Conservation (phyloP, 1,284 basidiomycete genomes). For the Leccinum colubrinum region DNA sequence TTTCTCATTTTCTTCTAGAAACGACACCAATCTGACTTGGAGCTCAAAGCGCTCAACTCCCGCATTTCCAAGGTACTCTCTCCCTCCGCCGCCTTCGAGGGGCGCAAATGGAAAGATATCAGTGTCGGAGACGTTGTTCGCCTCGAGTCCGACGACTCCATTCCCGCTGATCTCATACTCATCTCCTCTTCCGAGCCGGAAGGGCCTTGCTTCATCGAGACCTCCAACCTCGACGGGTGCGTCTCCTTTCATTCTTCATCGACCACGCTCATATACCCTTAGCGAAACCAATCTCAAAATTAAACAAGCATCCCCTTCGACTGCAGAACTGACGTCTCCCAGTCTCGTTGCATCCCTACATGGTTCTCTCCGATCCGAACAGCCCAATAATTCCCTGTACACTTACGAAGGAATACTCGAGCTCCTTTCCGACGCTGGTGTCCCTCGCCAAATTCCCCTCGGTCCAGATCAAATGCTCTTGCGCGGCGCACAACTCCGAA, state of each 20-base stretch:
- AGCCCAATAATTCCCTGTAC: conserved; percentile 97
- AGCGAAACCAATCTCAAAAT: conserved; percentile 99
- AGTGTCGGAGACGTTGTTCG: conserved; percentile 92
- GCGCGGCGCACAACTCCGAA: conserved; percentile 93
- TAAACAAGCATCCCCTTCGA: conserved; percentile 91
- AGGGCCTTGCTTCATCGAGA: conserved; percentile 97
- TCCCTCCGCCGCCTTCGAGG: conserved; percentile 64
- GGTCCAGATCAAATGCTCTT: conserved; percentile 95
- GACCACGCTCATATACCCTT: conserved; percentile 1
- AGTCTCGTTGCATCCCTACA: conserved; percentile 70
- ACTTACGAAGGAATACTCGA: conserved; percentile 91
- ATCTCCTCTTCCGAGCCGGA: conserved; percentile 93
- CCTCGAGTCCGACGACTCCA: conserved; percentile 90
- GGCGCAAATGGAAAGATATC: conserved; percentile 87
- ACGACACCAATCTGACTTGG: conserved; percentile 93
- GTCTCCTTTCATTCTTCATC: conserved; percentile 25
- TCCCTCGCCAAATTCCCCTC: conserved; percentile 81
- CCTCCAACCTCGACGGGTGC: conserved; percentile 94
- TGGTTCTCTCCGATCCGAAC: conserved; percentile 89
- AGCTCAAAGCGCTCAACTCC: conserved; percentile 68
- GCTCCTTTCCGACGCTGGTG: conserved; percentile 53
- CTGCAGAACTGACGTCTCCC: conserved; percentile 62
- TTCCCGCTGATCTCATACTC: conserved; percentile 92
- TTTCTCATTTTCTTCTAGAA: conserved; percentile 51
- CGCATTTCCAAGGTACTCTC: conserved; percentile 79